Base-by-base conservation (phyloP, 2,329 filamentous ascomycete genomes). In the Beauveria medogensis region DNA sequence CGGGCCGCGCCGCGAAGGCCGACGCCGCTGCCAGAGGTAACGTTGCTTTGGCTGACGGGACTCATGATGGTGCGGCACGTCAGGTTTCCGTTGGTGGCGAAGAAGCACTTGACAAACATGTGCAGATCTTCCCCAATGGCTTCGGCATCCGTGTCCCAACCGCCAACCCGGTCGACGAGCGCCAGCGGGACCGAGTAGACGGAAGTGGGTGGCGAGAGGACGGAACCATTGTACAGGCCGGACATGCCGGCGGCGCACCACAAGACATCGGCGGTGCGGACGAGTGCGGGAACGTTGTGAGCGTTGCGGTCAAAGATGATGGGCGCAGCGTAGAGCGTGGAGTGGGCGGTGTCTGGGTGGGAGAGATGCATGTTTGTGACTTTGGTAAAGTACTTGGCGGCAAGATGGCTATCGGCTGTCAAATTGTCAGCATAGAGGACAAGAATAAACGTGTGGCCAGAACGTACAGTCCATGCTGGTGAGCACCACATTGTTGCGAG, bases 91-190 rank as follows among this genome's bases (percentile, higher is more conserved):
- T 87, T 88, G 20, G 89, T 80, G 1, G 86, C 85, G 65, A 90
- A 90, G 75, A 90, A 90, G 71, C 86, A 90, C 77, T 90, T 90
- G 64, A 90, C 78, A 69, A 88, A 88, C 88, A 90, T 90, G 75
- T 91, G 88, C 68, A 90, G 73, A 68, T 90, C 88, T 72, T 91
- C 88, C 48, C 88, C 88, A 65, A 91, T 90, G 22, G 88, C 87
- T 63, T 89, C 87, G 1, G 83, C 79, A 56, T 83, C 86, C 59
- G 83, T 82, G 69, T 90, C 88, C 88, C 87, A 91, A 28, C 88
- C 88, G 10, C 86, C 85, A 34, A 89, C 87, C 30, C 82, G 80
- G 66, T 89, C 86, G 46, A 87, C 82, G 18, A 91, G 74, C 51
- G 82, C 79, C 46, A 91, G 79, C 1, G 87, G 84, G 0, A 90